Conservation (phyloP, 257 asterid genomes). For the Fraxinus quadrangulata region DNA sequence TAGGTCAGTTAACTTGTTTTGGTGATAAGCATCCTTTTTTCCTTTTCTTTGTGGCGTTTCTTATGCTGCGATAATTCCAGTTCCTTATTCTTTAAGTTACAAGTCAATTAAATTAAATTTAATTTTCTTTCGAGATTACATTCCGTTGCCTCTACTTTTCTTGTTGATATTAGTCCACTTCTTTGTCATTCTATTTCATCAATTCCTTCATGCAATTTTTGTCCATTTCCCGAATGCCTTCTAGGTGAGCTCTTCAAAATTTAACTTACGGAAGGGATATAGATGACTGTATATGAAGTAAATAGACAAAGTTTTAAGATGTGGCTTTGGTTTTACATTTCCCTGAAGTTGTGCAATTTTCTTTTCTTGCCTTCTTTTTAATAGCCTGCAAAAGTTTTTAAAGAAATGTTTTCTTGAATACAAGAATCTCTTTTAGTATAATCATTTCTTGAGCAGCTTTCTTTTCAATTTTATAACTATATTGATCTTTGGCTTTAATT, state of each 20-base stretch:
- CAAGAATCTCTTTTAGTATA: not conserved
- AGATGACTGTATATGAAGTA: not conserved
- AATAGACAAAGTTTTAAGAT: not conserved
- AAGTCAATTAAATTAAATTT: slow-evolving; percentile 38
- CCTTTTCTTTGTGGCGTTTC: slow-evolving; percentile 66
- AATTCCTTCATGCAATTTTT: slow-evolving; percentile 23
- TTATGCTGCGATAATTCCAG: slow-evolving; percentile 58
- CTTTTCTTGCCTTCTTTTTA: slow-evolving; percentile 1
- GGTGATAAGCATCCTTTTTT: slow-evolving; percentile 46
- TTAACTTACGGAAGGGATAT: not conserved
- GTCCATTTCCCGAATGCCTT: not conserved
- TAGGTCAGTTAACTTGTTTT: slow-evolving; percentile 88
- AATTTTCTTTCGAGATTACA: slow-evolving; percentile 31
- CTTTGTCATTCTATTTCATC: slow-evolving; percentile 15
- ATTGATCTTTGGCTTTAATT: not conserved
- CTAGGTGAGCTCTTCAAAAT: not conserved
- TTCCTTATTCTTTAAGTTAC: slow-evolving; percentile 36
- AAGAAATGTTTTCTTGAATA: not conserved
- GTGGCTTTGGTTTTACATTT: slow-evolving; percentile 11
- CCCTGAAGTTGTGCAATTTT: not conserved
- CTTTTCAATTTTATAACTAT: not conserved
- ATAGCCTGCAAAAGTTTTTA: not conserved
- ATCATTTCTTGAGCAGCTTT: not conserved
- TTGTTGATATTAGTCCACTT: slow-evolving; percentile 19
- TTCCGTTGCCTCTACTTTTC: slow-evolving; percentile 34